Conservation (phyloP, 2,329 filamentous ascomycete genomes). For the Sporothrix brunneoviolacea region DNA sequence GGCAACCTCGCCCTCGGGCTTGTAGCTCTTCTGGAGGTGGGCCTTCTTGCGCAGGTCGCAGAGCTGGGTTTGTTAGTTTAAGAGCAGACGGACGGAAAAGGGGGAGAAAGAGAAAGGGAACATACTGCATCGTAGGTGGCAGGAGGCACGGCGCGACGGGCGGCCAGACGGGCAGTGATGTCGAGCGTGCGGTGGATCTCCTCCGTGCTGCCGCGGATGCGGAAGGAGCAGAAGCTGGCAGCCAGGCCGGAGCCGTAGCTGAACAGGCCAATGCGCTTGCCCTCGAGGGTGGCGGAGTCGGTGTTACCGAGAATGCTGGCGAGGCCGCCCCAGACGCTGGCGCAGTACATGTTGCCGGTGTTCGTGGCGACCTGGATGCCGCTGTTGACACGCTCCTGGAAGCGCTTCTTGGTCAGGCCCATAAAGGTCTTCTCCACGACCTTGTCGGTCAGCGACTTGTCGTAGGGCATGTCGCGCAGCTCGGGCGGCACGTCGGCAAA, state of each 20-base stretch:
- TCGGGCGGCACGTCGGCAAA: constrained; percentile 73
- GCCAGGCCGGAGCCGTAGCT: constrained; percentile 73
- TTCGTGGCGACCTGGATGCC: constrained; percentile 70
- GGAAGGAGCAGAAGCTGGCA: constrained; percentile 66
- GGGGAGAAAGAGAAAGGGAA: constrained; percentile 11
- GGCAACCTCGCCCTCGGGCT: constrained; percentile 60
- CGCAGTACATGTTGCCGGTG: constrained; percentile 64
- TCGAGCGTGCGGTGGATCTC: constrained; percentile 61
- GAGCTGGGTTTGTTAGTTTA: constrained; percentile 46
- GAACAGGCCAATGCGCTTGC: constrained; percentile 70
- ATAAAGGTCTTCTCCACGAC: constrained; percentile 82
- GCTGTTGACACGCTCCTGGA: constrained; percentile 68
- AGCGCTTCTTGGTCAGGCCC: constrained; percentile 75
- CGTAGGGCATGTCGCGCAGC: constrained; percentile 70
- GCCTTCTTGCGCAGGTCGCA: constrained; percentile 76
- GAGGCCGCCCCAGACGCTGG: constrained; percentile 70
- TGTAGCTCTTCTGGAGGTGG: constrained; percentile 74
- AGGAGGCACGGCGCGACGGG: constrained; percentile 60
- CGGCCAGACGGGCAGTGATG: constrained; percentile 61
- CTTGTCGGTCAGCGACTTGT: constrained; percentile 74
- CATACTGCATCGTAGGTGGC: constrained; percentile 68
- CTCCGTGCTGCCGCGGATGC: constrained; percentile 63
- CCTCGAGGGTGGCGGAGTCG: constrained; percentile 54
- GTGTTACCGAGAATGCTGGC: constrained; percentile 62
- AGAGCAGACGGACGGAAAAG: not conserved